Evolutionary conservation across 495 filamentous ascomycete genomes (phyloP).

Genomic region (Xylaria cubensis): DNA sequence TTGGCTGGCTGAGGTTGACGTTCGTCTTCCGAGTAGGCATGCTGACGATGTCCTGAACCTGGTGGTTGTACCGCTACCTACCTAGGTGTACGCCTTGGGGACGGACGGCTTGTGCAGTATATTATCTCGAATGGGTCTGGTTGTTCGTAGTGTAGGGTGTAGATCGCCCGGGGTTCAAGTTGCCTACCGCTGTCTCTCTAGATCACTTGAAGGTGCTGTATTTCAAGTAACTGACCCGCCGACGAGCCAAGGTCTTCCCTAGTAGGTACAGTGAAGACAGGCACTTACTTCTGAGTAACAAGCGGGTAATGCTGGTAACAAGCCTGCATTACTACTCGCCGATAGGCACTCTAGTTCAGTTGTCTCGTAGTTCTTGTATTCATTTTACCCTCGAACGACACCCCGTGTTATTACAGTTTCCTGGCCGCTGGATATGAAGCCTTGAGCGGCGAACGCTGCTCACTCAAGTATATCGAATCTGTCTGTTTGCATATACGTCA

Average conservation of each 20-base stretch:
- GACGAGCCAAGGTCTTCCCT: background rate
- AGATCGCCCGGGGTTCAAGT: background rate
- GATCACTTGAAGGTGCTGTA: background rate
- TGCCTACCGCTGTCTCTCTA: background rate
- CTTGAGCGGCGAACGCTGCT: background rate
- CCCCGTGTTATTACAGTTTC: background rate
- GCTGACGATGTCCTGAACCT: background rate
- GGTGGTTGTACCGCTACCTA: background rate
- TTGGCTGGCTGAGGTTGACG: slow-evolving; percentile 18
- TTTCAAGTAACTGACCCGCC: background rate
- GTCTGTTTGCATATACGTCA: background rate
- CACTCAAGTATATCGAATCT: background rate
- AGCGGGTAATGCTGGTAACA: slow-evolving; percentile 14
- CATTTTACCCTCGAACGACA: background rate
- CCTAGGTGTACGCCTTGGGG: no score
- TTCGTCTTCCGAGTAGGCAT: background rate
- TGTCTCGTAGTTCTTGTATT: background rate
- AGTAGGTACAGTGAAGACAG: no score
- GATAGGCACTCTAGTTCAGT: background rate
- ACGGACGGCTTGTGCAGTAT: no score
- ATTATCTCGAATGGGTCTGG: background rate
- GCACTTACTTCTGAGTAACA: background rate
- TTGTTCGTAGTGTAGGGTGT: background rate
- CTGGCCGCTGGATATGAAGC: background rate
- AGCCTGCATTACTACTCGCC: background rate